Conservation (phyloP, 1,139 yeast genomes). For the Saccharomycopsis phalli region DNA sequence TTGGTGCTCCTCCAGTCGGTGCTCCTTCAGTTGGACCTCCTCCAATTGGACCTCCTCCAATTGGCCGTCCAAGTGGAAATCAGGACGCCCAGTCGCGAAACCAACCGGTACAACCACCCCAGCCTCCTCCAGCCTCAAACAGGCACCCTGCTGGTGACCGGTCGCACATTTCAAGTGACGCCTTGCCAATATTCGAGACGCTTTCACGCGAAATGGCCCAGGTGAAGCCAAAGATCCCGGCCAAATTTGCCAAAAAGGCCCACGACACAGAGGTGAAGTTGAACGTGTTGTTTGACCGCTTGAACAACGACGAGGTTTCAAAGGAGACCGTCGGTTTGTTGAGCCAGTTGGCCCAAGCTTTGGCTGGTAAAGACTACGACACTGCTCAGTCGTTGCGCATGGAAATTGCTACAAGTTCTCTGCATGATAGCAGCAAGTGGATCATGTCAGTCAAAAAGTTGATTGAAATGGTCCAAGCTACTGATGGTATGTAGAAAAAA, state of each 20-base stretch:
- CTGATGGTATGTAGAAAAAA: too few species aligned
- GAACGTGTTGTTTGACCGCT: constrained; percentile 65
- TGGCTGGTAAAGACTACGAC: constrained; percentile 47
- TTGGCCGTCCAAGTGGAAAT: constrained; percentile 15
- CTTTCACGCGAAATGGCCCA: constrained; percentile 48
- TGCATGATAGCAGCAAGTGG: constrained; percentile 86
- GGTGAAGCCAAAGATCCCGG: constrained; percentile 71
- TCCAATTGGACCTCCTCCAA: constrained; percentile 22
- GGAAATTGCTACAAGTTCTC: constrained; percentile 56
- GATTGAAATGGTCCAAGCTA: constrained; percentile 51
- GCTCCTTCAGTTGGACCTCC: constrained; percentile 23
- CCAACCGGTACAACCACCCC: constrained; percentile 18
- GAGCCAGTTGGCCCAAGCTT: constrained; percentile 40
- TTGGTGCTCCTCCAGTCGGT: constrained; percentile 1
- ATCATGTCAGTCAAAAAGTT: constrained; percentile 85
- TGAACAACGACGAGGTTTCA: constrained; percentile 50
- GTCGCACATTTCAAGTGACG: constrained; percentile 52
- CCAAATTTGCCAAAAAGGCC: constrained; percentile 63
- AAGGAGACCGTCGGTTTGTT: constrained; percentile 48
- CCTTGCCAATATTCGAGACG: constrained; percentile 49
- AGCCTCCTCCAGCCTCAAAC: constrained; percentile 26
- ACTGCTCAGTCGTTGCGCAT: constrained; percentile 50
- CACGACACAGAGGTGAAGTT: constrained; percentile 78
- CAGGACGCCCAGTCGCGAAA: constrained; percentile 13
- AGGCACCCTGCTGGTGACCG: constrained; percentile 62